These are phyloP conservation scores for Insectozyma bohioensis DNA, from an alignment of 1,139 yeast species.

Conservation along the genomic window DNA sequence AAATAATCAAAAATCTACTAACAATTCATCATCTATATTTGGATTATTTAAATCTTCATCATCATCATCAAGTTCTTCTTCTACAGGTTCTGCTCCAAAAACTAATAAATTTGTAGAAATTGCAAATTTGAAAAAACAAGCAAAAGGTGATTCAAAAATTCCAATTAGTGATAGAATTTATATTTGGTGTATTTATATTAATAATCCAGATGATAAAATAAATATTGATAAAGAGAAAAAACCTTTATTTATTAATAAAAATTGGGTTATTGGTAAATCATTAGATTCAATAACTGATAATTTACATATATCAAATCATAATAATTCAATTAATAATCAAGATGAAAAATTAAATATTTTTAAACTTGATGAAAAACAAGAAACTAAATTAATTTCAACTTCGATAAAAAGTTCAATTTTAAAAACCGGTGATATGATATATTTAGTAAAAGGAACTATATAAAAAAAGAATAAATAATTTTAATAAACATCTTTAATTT, in stretches of 20 bases:
- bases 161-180: conserved; percentile 58
- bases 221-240: conserved; percentile 28
- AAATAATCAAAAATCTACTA: conserved; percentile 26
- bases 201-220: conserved; percentile 26
- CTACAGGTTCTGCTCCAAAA: conserved; percentile 5
- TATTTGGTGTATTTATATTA: conserved; percentile 54
- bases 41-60: conserved; percentile 17
- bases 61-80: conserved; percentile 3
- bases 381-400: conserved; percentile 20
- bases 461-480: conserved; percentile 6
- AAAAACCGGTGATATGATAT: conserved; percentile 51
- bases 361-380: conserved; percentile 26
- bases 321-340: conserved; percentile 48
- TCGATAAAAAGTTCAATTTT: conserved; percentile 23
- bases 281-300: conserved; percentile 65
- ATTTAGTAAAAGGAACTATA: conserved; percentile 54
- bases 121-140: conserved; percentile 44
- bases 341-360: conserved; percentile 49
- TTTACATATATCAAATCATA: conserved; percentile 55
- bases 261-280: conserved; percentile 78
- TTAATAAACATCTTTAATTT: conserved; percentile 13
- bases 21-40: conserved; percentile 12
- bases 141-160: conserved; percentile 69
- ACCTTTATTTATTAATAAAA: conserved; percentile 55
- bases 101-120: conserved; percentile 25